Percentiles rank a stretch among this genome's conserved stretches.
These are phyloP conservation scores for Fomitopsis serialis DNA, from an alignment of 768 basidiomycete genomes.

Conservation along the genomic window DNA sequence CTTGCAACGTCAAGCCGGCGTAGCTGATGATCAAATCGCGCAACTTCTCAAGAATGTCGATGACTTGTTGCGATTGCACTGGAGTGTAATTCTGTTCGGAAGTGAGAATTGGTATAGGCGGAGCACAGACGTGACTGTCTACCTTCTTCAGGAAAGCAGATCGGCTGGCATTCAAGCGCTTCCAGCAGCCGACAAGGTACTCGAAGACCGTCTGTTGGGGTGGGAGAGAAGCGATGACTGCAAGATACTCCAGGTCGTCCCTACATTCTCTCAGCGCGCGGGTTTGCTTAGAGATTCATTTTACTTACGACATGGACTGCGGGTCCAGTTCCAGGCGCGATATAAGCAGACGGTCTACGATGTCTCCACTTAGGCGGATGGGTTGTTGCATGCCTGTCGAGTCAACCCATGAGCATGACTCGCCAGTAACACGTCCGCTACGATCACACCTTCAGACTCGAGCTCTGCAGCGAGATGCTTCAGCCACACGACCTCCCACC, in stretches of 20 bases:
- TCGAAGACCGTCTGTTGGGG: conserved; percentile 78
- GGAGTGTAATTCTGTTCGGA: conserved; percentile 50
- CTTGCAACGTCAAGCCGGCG: conserved; percentile 83
- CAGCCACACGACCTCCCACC: conserved; percentile 77
- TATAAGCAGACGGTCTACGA: conserved; percentile 78
- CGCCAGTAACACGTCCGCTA: no score
- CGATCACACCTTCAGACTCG: conserved; percentile 39
- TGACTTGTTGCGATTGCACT: conserved; percentile 56
- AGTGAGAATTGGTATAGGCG: neutral
- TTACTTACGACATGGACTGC: conserved; percentile 58
- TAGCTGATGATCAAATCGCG: conserved; percentile 86
- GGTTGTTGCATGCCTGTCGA: conserved; percentile 25
- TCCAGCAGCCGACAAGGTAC: conserved; percentile 90
- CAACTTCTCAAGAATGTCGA: conserved; percentile 62
- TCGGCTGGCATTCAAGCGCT: conserved; percentile 61
- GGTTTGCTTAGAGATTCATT: neutral
- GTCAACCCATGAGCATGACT: neutral
- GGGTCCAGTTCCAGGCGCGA: conserved; percentile 80
- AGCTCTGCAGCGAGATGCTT: conserved; percentile 71
- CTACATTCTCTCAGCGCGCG: conserved; percentile 28
- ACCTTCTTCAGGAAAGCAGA: conserved; percentile 63
- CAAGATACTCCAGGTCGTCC: conserved; percentile 69
- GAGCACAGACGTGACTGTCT: neutral
- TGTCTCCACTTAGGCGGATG: conserved; percentile 46
- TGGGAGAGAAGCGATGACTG: conserved; percentile 74